Evolutionary conservation across 2,329 filamentous ascomycete species (phyloP), one percentile per base, ranked within the genome.

Genomic region (Teratosphaeria nubilosa): DNA sequence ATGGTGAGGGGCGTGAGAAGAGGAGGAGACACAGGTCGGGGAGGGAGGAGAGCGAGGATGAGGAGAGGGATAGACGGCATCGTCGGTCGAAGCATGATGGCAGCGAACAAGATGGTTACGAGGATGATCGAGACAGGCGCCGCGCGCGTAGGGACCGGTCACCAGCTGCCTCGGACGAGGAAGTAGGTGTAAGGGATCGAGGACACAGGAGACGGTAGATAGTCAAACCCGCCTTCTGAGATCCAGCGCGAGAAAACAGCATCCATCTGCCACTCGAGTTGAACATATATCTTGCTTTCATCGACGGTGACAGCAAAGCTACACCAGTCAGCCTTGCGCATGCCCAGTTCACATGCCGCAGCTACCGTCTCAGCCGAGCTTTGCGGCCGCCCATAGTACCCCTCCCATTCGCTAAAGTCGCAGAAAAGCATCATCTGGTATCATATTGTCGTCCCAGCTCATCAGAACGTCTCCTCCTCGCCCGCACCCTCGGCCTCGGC

Each of bases 391-490:
- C 16, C 20, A 48, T 22, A 10, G 20, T 5, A 11, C 2, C 41
- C 41, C 16, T 22, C 41, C 41, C 20, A 10, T 10, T 48, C 41
- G 41, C 41, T 53, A 53, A 53, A 30, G 51, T 32, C 51, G 30
- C 51, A 30, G 13, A 32, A 30, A 30, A 53, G 30, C 51, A 32
- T 27, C 51, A 56, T 27, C 24, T 53, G 54, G 54, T 59, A 48
- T 48, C 41, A 48, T 48, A 6, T 22, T 22, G 20, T 48, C 41
- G 41, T 48, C 41, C 9, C 41, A 48, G 41, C 41, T 59, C 51
- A 54, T 62, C 50, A 90, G 69, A 90, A 90, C 56, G 87, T 91
- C 82, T 94, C 88, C 74, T 91, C 86, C 72, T 91, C 88, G 64
- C 86, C 86, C 59, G 64, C 67, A 25, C 61, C 64, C 57, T 68